Base-by-base conservation (phyloP, 1,284 basidiomycete genomes). In the Pulveroboletus sp. region DNA sequence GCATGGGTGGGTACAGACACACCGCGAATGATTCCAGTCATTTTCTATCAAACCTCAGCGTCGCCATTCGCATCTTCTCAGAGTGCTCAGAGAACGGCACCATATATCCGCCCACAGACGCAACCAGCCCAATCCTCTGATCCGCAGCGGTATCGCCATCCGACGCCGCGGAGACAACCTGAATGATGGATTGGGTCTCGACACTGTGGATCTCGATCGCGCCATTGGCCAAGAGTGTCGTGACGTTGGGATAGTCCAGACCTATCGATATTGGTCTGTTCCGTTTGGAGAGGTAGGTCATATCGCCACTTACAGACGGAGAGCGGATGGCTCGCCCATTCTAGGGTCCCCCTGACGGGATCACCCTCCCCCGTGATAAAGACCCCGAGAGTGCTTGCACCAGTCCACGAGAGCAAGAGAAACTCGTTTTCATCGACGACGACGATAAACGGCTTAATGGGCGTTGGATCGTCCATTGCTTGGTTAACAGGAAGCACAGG, bases 341-440 rank as follows among this genome's bases (percentile, higher is more conserved):
- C 84, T 33, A 96, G 75, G 3, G 94, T 95, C 2, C 93, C 93
- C 43, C 94, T 81, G 11, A 93, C 89, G 14, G 94, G 93, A 70
- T 96, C 93, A 2, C 93, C 94, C 14, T 86, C 82, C 0, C 86
- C 84, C 26, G 83, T 92, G 60, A 96, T 79, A 68, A 97, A 96
- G 2, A 96, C 75, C 0, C 94, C 94, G 53, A 96, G 78, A 0
- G 91, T 89, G 56, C 80, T 85, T 7, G 77, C 73, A 10, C 91
- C 93, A 1, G 86, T 92, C 84, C 85, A 89, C 2, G 86, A 89
- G n/a, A 87, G 74, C 20, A 91, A 76, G 44, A 92, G 78, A 61
- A 94, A 96, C 71, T 96, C 94, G 64, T 83, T 83, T 43, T 84
- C 82, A 31, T 82, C 81, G 38, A 95, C 83, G 26, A 92, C 84